Base-by-base conservation (phyloP, 139 green algal genomes). In the Coelastrella sp. region DNA sequence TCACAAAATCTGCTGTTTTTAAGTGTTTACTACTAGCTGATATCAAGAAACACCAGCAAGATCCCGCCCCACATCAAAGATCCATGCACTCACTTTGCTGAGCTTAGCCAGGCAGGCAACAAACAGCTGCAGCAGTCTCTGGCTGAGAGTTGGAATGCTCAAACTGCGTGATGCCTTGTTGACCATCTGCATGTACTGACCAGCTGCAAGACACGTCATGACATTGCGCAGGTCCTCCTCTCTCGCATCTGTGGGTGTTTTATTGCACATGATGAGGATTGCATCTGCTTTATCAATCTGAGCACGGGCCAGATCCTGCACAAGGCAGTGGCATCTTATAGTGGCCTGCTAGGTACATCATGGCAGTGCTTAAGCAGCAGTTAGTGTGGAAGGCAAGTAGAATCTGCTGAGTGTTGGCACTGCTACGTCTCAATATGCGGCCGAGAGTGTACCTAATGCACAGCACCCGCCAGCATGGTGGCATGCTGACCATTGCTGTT, bases 271-370 rank as follows among this genome's bases (percentile, higher is more conserved):
- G 9, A 91, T 59, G 19, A 91, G 49, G 9, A 91, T 27, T 11
- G 87, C 87, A 25, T 86, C 87, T 57, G 63, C 63, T 7, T 56
- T 35, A 8, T 79, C 15, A 7, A 87, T 25, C 19, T 86, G 78
- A 7, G 78, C 78, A 24, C 87, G 60, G 6, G 78, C 76, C n/a
- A 91, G 19, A 65, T 87, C 78, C 86, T 90, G 86, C 74, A 76
- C 24, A 8, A 57, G 20, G 63, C 70, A 78, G 70, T 70, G 1
- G 63, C 63, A 14, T 70, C 63, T 70, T 70, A 22, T 14, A 9
- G 9, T 14, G 15, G 15, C 4, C 12, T 17, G 63, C 63, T 17
- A 70, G 63, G 63, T 7, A 70, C 12, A 17, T 70, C 12, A 70
- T 70, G 14, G 63, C 5, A 70, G 63, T 70, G 63, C 35, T 49